phyloP scores from a whole-genome alignment of 345 rosid genomes.

The Eucalyptus marginata region DNA sequence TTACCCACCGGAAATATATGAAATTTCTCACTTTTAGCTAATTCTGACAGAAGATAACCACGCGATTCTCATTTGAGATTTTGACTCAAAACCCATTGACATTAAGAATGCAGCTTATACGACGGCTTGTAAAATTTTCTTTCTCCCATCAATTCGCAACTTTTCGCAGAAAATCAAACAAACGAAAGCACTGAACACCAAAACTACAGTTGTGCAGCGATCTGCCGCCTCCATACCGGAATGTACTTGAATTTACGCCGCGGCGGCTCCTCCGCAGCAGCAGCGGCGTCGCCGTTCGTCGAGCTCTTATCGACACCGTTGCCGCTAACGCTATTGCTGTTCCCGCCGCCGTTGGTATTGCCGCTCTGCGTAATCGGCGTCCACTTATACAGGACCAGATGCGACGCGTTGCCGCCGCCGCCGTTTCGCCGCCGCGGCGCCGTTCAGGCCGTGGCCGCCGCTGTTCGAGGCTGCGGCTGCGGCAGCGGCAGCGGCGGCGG shows the following conservation, averaged over 20 bases:
- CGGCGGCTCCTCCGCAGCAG: slow-evolving; percentile 46
- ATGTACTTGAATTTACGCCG: slow-evolving; percentile 79
- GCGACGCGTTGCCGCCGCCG: slow-evolving; percentile 44
- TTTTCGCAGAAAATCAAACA: background rate
- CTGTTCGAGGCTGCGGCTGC: slow-evolving; percentile 7
- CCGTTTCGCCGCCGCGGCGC: slow-evolving; percentile 15
- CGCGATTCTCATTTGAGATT: background rate
- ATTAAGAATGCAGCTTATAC: background rate
- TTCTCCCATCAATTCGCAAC: background rate
- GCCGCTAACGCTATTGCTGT: background rate
- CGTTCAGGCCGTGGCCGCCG: background rate
- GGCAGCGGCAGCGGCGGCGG: background rate
- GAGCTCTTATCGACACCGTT: slow-evolving; percentile 23
- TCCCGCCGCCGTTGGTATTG: slow-evolving; percentile 3
- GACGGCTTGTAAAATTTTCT: background rate
- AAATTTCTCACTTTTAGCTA: background rate
- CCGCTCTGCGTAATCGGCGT: slow-evolving; percentile 50
- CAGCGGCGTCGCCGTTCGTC: slow-evolving; percentile 7
- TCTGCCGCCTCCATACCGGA: slow-evolving; percentile 38
- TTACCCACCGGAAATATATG: background rate
- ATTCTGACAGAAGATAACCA: background rate
- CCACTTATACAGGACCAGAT: slow-evolving; percentile 80
- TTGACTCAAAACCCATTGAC: background rate
- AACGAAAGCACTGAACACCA: background rate
- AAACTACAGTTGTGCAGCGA: background rate